Conservation (phyloP, 139 green algal genomes). For the Edaphochlamys debaryana region DNA sequence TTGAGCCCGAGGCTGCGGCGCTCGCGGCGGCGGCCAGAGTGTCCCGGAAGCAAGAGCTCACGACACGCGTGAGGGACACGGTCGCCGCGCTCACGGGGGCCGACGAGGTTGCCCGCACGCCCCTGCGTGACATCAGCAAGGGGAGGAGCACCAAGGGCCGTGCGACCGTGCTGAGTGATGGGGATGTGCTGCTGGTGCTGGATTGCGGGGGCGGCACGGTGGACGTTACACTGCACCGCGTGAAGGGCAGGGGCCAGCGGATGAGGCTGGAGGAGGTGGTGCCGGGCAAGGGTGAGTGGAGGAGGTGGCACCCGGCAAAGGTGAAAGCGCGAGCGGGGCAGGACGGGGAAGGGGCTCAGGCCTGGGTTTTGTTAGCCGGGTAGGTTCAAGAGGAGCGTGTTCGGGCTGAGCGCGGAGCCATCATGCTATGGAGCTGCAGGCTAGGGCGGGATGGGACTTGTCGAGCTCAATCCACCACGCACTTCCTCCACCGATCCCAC, state of each 20-base stretch:
- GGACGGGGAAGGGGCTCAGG: too few species aligned
- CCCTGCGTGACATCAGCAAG: background rate
- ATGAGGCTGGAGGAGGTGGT: conserved; percentile 14
- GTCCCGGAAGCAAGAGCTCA: too few species aligned
- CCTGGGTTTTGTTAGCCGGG: too few species aligned
- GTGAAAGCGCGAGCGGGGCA: background rate
- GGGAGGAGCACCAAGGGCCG: too few species aligned
- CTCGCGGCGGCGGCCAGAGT: background rate
- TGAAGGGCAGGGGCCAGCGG: background rate
- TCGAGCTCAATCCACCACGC: background rate
- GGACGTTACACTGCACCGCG: conserved; percentile 28
- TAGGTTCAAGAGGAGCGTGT: too few species aligned
- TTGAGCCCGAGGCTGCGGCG: conserved; percentile 35
- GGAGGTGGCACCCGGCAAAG: background rate
- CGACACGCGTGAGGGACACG: background rate
- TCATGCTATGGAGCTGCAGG: too few species aligned
- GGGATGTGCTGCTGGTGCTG: conserved; percentile 39
- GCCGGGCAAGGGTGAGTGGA: conserved; percentile 1
- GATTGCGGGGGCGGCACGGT: conserved; percentile 40
- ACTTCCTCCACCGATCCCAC: background rate
- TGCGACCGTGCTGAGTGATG: background rate
- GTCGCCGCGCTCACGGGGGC: too few species aligned
- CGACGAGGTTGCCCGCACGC: background rate
- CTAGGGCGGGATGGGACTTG: background rate
- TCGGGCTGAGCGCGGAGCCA: too few species aligned